Base-by-base conservation (phyloP, 2,329 filamentous ascomycete species). In the Cladophialophora psammophila region DNA sequence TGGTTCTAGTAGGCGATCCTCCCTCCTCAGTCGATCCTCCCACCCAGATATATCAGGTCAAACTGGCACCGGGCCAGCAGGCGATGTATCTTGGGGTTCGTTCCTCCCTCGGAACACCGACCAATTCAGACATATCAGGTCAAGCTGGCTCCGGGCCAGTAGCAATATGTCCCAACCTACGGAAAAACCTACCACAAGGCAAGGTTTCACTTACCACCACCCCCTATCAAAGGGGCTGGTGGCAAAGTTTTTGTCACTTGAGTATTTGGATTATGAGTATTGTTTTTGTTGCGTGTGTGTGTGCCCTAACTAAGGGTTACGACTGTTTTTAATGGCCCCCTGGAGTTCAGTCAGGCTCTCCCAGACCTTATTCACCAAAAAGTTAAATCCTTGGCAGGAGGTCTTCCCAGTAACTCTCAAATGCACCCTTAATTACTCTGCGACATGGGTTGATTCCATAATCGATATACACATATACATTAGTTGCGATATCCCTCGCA, bases 1-100 rank as follows among this genome's bases (percentile, higher is more conserved):
- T 20, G 42, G 42, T 48, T 48, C 42, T 48, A 48, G n/a, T 48
- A 48, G 42, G 42, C 42, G 42, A 48, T 48, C 42, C 42, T 48
- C 42, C 42, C 8, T 38, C 36, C 7, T 38, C 36, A 38, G 9
- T 10, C 42, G 5, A 48, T 26, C 26, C 3, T 26, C 7, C 42
- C n/a, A 48, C 7, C 10, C n/a, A 48, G 42, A 48, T 26, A 20
- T 48, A 48, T 12, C 42, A 20, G 42, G 42, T 13, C 15, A 48
- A 48, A 18, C n/a, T 12, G 10, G 42, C 42, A 48, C 42, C 42
- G 42, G 42, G 7, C 10, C 7, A 12, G 20, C 18, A 12, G 26
- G 20, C 42, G 20, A 12, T 48, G 20, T 20, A 18, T 48, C 42
- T 8, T 26, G 26, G 26, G 26, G 26, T 26, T 26, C 26, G 3